phyloP scores from a whole-genome alignment of 139 green algal species.

The Diplosphaera chodatii region DNA sequence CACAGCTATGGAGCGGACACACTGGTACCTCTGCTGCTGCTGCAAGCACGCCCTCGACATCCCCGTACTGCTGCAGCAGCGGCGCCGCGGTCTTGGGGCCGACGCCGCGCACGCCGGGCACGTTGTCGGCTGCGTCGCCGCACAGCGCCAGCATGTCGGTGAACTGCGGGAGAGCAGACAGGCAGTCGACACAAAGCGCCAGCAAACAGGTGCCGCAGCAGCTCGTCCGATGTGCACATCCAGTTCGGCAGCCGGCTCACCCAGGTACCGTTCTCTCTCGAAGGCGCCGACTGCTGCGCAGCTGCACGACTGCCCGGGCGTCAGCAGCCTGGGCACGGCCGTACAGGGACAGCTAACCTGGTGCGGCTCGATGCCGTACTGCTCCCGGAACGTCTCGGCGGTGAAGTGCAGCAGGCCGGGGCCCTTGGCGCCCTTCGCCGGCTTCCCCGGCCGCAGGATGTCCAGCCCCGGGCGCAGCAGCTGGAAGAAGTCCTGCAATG shows the following conservation, averaged over 20 bases:
- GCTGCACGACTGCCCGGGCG: too few relatives aligned
- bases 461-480: constrained; percentile 48
- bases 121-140: constrained; percentile 47
- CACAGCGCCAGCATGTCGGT: constrained; percentile 48
- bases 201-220: too few relatives aligned
- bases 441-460: constrained; percentile 43
- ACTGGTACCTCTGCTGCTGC: constrained; percentile 2
- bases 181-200: constrained; percentile 47
- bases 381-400: constrained; percentile 3
- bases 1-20: too few relatives aligned
- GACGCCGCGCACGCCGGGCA: constrained; percentile 46
- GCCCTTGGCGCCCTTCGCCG: constrained; percentile 1
- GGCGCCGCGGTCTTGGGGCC: constrained; percentile 41
- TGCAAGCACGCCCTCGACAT: constrained; percentile 31
- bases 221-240: too few relatives aligned
- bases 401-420: constrained; percentile 38
- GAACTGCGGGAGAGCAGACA: constrained; percentile 17
- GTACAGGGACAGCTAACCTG: too few relatives aligned
- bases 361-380: constrained; percentile 27
- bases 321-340: too few relatives aligned
- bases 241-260: too few relatives aligned
- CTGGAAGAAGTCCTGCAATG: constrained; percentile 59
- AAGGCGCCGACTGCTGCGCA: too few relatives aligned
- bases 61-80: constrained; percentile 29
- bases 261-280: too few relatives aligned